phyloP scores from a whole-genome alignment of 805 yeast species.

The Maudiozyma turicensis region DNA sequence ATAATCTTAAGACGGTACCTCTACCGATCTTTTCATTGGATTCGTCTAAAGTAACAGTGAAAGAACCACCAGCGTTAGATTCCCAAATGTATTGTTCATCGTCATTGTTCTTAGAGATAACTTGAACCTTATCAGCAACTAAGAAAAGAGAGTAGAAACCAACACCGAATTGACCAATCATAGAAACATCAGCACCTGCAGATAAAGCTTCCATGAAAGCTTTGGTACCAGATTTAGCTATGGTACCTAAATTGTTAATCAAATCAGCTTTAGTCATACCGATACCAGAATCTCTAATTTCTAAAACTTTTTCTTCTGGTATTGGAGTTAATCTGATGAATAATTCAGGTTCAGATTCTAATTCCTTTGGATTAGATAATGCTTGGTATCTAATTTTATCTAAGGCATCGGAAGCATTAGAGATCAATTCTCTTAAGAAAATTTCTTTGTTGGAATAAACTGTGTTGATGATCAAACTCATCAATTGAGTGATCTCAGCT shows the following conservation, averaged over 20 bases:
- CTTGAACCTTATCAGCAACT: constrained; percentile 98
- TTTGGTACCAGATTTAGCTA: constrained; percentile 99
- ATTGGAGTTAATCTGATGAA: constrained; percentile 96
- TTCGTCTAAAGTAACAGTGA: constrained; percentile 89
- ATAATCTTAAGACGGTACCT: constrained; percentile 92
- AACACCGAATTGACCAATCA: constrained; percentile 99
- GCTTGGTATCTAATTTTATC: constrained; percentile 98
- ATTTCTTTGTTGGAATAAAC: constrained; percentile 99
- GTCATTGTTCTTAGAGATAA: constrained; percentile 95
- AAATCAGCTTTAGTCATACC: constrained; percentile 99
- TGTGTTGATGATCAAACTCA: constrained; percentile 99
- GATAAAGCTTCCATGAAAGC: constrained; percentile 98
- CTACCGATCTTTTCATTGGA: constrained; percentile 78
- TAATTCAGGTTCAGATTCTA: constrained; percentile 92
- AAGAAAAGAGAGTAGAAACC: constrained; percentile 99
- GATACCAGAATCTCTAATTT: constrained; percentile 98
- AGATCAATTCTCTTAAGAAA: constrained; percentile 96
- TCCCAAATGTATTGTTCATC: constrained; percentile 99
- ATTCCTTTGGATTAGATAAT: constrained; percentile 78
- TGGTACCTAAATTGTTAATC: constrained; percentile 98
- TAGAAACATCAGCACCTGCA: constrained; percentile 99
- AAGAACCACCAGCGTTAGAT: constrained; percentile 99
- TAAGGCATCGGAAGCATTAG: constrained; percentile 98
- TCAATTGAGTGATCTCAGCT: constrained; percentile 99
- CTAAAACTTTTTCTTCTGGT: constrained; percentile 89